These are phyloP conservation scores for Russula sp. DNA, from an alignment of 768 basidiomycete species.

Conservation along the genomic window DNA sequence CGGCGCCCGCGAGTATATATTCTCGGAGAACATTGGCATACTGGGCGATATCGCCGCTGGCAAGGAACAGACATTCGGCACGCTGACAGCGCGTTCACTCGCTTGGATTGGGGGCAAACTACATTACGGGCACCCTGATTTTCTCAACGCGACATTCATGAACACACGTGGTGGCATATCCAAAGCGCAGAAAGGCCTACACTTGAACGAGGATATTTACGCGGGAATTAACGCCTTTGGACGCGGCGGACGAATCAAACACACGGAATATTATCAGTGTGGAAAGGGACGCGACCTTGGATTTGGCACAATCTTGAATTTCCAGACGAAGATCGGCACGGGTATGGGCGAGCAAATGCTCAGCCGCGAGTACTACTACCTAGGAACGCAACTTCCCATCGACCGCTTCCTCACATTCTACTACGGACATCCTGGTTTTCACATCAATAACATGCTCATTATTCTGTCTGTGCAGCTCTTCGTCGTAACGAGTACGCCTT, in stretches of 20 bases:
- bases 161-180: constrained; percentile 97
- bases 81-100: constrained; percentile 90
- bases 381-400: constrained; percentile 96
- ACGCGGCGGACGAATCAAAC: constrained; percentile 96
- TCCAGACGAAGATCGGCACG: constrained; percentile 99
- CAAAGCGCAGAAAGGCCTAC: constrained; percentile 99
- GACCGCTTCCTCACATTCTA: constrained; percentile 99
- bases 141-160: constrained; percentile 97
- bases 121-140: constrained; percentile 99
- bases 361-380: constrained; percentile 97
- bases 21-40: constrained; percentile 99
- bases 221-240: constrained; percentile 99
- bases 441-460: constrained; percentile 99
- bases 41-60: constrained; percentile 97
- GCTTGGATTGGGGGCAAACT: constrained; percentile 98
- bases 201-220: constrained; percentile 99
- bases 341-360: constrained; percentile 99
- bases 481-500: constrained; percentile 76
- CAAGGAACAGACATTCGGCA: constrained; percentile 99
- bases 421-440: constrained; percentile 99
- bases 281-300: constrained; percentile 98
- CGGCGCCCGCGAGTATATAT: constrained; percentile 98
- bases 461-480: constrained; percentile 96
- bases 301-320: constrained; percentile 98
- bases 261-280: constrained; percentile 99